Conservation (phyloP, 2,329 filamentous ascomycete genomes). For the Scopulariopsis brevicaulis region DNA sequence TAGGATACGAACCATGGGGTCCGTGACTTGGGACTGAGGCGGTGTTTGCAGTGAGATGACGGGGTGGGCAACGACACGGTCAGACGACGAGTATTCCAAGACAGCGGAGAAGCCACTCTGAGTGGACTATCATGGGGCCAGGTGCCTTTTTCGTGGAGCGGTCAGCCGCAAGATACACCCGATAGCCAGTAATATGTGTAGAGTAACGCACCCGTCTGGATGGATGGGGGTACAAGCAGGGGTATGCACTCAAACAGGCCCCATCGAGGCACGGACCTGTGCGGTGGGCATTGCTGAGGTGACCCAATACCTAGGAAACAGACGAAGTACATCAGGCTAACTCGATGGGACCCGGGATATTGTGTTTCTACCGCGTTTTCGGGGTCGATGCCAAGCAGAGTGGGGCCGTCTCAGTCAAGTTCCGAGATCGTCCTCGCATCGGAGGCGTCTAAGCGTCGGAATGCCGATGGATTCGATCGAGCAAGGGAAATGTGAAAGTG, state of each 20-base stretch:
- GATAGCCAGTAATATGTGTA: neutral
- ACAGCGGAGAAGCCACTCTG: neutral
- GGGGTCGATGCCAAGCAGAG: neutral
- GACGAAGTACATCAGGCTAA: neutral
- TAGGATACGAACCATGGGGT: neutral
- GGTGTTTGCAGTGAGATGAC: neutral
- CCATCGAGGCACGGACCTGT: neutral
- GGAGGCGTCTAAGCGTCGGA: neutral
- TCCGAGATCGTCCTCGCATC: conserved; percentile 1
- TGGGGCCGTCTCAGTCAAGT: conserved; percentile 2
- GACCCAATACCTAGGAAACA: neutral
- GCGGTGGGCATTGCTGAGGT: neutral
- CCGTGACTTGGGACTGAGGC: neutral
- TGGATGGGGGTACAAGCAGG: neutral
- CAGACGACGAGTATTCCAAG: neutral
- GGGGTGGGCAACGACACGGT: neutral
- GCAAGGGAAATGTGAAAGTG: neutral
- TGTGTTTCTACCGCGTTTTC: neutral
- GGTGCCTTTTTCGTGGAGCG: neutral
- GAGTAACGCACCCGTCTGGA: neutral
- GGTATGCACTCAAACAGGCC: neutral
- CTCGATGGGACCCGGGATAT: neutral
- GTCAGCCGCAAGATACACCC: neutral
- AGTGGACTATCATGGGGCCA: neutral
- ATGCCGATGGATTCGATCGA: neutral